Conservation (phyloP, 805 yeast species). For the Yamadazyma akitaensis region DNA sequence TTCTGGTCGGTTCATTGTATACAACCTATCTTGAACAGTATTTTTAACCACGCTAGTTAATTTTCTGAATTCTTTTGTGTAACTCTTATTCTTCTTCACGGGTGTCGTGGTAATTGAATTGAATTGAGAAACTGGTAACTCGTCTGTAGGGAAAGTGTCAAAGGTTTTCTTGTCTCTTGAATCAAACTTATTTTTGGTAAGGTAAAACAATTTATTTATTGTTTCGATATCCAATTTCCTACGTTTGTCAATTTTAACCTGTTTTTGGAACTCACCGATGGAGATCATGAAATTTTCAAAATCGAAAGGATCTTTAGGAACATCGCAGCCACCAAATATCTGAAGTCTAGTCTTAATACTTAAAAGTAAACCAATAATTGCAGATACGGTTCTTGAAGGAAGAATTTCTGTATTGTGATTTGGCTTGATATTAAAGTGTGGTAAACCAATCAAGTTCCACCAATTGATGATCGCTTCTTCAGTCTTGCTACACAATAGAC, state of each 20-base stretch:
- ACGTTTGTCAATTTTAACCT: constrained; percentile 49
- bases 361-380: constrained; percentile 72
- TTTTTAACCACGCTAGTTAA: constrained; percentile 66
- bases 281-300: constrained; percentile 64
- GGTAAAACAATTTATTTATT: constrained; percentile 30
- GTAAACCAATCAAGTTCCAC: constrained; percentile 76
- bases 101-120: not conserved
- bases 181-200: constrained; percentile 28
- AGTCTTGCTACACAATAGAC: constrained; percentile 76
- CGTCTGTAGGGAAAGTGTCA: not conserved
- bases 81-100: constrained; percentile 27
- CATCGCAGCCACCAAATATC: constrained; percentile 41
- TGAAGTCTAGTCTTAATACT: constrained; percentile 63
- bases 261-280: constrained; percentile 76
- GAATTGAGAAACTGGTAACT: not conserved
- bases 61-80: constrained; percentile 44
- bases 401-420: constrained; percentile 51
- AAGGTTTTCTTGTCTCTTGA: constrained; percentile 4
- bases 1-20: constrained; percentile 18
- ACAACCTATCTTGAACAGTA: constrained; percentile 62
- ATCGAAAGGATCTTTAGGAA: constrained; percentile 82
- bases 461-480: constrained; percentile 67
- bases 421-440: constrained; percentile 41
- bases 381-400: constrained; percentile 69
- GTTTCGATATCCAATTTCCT: constrained; percentile 59